Percentiles rank a stretch among this genome's conserved stretches.
phyloP scores from a whole-genome alignment of 2,329 filamentous ascomycete species.

The Pseudopyricularia cyperi region DNA sequence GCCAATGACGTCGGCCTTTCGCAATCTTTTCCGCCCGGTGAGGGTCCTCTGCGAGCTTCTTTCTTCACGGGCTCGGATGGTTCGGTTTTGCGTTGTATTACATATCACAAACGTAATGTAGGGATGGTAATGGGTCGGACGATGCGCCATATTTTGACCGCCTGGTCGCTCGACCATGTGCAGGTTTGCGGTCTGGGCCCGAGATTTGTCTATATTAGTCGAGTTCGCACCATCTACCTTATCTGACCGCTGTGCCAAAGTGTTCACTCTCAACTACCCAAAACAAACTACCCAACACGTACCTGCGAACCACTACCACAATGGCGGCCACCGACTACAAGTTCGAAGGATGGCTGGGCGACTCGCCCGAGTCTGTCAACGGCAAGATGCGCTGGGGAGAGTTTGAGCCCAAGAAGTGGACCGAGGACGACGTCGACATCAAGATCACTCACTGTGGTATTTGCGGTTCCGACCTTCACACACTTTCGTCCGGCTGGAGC shows the following conservation, averaged over 20 bases:
- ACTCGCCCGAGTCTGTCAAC: conserved; percentile 23
- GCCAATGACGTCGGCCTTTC: no score
- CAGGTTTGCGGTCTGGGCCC: no score
- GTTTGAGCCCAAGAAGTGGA: conserved; percentile 52
- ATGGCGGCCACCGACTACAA: conserved; percentile 25
- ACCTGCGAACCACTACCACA: background rate
- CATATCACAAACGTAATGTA: background rate
- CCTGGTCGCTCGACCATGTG: background rate
- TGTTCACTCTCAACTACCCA: background rate
- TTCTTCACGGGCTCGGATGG: no score
- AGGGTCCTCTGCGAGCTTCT: no score
- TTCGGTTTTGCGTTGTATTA: no score
- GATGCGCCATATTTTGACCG: background rate
- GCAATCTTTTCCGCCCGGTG: no score
- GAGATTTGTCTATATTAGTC: no score
- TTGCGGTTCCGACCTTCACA: conserved; percentile 50
- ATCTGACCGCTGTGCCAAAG: no score
- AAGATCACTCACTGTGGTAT: conserved; percentile 53
- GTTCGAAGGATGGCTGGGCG: conserved; percentile 39
- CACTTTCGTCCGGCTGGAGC: conserved; percentile 39
- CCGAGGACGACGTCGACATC: conserved; percentile 53
- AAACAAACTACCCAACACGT: background rate
- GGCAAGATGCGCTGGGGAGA: conserved; percentile 42
- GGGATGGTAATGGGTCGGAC: background rate
- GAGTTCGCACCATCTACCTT: no score